Conservation (phyloP, 1,284 basidiomycete species). For the Leccinum griseonigrum region DNA sequence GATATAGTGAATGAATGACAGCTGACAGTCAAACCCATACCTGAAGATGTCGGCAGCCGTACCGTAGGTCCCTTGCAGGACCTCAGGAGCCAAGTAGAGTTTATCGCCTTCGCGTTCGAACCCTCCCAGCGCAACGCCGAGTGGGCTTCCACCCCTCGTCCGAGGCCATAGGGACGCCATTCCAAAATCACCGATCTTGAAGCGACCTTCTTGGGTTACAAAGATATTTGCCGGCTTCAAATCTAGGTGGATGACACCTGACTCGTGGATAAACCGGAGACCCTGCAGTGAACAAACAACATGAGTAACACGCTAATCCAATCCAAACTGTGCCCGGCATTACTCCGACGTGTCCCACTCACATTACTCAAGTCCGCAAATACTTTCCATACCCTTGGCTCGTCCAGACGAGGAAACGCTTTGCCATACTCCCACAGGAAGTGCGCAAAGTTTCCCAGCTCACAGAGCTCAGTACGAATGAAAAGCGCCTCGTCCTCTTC, state of each 20-base stretch:
- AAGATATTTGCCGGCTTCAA: constrained; percentile 98
- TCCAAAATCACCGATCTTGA: constrained; percentile 99
- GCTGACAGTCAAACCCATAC: constrained; percentile 44
- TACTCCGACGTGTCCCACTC: constrained; percentile 36
- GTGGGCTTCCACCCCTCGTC: constrained; percentile 35
- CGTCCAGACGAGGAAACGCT: constrained; percentile 82
- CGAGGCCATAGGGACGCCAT: constrained; percentile 89
- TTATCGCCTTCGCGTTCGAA: constrained; percentile 98
- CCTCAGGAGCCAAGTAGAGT: constrained; percentile 97
- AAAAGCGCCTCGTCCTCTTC: constrained; percentile 90
- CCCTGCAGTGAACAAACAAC: constrained; percentile 49
- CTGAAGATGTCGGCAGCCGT: constrained; percentile 97
- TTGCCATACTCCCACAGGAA: constrained; percentile 95
- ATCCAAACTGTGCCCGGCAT: constrained; percentile 16
- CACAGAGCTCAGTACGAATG: constrained; percentile 95
- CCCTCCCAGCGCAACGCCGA: constrained; percentile 44
- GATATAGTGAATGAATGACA: constrained; percentile 4
- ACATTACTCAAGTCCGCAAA: constrained; percentile 87
- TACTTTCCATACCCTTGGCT: constrained; percentile 97
- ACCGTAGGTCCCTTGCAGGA: constrained; percentile 88
- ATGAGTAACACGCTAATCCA: constrained; percentile 14
- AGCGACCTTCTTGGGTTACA: constrained; percentile 82
- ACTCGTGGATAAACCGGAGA: constrained; percentile 85
- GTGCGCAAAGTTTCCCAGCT: constrained; percentile 85
- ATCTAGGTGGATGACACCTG: constrained; percentile 93